These are phyloP conservation scores for Tolypocladium paradoxum DNA, from an alignment of 2,329 filamentous ascomycete species.

Conservation along the genomic window DNA sequence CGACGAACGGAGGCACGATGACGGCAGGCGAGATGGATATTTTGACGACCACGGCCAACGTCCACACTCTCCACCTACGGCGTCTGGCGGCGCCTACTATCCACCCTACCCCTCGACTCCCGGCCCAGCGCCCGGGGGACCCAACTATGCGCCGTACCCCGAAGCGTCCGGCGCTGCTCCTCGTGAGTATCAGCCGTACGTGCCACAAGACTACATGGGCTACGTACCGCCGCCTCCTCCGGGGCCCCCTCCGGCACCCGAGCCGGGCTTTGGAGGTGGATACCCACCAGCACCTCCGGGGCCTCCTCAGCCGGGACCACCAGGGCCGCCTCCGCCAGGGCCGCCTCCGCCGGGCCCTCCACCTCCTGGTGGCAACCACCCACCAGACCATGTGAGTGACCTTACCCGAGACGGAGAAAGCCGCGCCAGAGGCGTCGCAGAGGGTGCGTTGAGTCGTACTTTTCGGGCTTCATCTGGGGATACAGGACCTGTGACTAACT, in stretches of 20 bases:
- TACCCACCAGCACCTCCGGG: conserved; percentile 15
- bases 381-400: conserved; percentile 35
- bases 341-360: conserved; percentile 22
- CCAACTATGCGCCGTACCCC: conserved; percentile 10
- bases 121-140: conserved; percentile 7
- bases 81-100: conserved; percentile 41
- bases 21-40: conserved; percentile 20
- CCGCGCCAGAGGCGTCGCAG: conserved; percentile 16
- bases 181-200: conserved; percentile 28
- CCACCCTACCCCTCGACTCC: conserved; percentile 27
- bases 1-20: conserved; percentile 23
- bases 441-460: conserved; percentile 27
- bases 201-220: conserved; percentile 30
- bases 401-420: conserved; percentile 16
- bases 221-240: conserved; percentile 30
- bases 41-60: conserved; percentile 24
- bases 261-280: conserved; percentile 4
- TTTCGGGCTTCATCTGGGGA: conserved; percentile 6
- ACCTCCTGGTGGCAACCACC: conserved; percentile 19
- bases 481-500: conserved; percentile 10
- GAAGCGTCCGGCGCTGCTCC: conserved; percentile 16
- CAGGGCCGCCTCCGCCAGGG: conserved; percentile 14
- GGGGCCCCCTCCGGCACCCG: conserved; percentile 13
- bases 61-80: conserved; percentile 35
- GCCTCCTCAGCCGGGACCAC: conserved; percentile 3